Evolutionary conservation across 805 yeast genomes (phyloP).

Genomic region (Schizosaccharomyces pombe): DNA sequence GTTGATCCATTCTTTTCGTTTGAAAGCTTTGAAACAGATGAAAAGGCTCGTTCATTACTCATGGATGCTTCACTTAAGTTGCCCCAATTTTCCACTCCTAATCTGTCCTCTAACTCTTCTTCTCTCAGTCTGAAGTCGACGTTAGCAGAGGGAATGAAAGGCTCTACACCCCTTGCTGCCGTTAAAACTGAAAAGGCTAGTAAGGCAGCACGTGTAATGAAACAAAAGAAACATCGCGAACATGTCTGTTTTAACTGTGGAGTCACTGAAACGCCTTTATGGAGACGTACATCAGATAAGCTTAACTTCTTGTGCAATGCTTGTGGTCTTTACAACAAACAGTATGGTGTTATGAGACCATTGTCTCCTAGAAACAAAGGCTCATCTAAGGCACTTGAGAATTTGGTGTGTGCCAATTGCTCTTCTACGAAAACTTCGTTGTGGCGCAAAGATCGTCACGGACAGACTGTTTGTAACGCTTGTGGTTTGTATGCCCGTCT

Average conservation of each 20-base stretch:
- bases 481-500: slow-evolving; percentile 55
- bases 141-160: neutral
- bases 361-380: slow-evolving; percentile 19
- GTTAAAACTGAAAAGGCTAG: neutral
- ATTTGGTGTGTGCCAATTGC: slow-evolving; percentile 43
- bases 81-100: no score
- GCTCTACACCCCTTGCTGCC: neutral
- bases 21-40: neutral
- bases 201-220: neutral
- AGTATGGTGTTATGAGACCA: slow-evolving; percentile 38
- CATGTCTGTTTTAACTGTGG: slow-evolving; percentile 38
- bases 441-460: slow-evolving; percentile 68
- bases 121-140: neutral
- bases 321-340: slow-evolving; percentile 59
- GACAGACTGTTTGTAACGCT: slow-evolving; percentile 71
- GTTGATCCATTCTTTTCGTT: neutral
- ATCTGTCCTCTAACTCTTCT: no score
- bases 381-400: slow-evolving; percentile 22
- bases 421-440: slow-evolving; percentile 66
- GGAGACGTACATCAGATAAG: slow-evolving; percentile 87
- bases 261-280: slow-evolving; percentile 79
- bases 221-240: neutral
- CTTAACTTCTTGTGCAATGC: slow-evolving; percentile 85
- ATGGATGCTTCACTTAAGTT: no score
- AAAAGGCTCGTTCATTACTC: no score